These are phyloP conservation scores for Penicillium coffeae DNA, from an alignment of 495 filamentous ascomycete species.

Conservation along the genomic window DNA sequence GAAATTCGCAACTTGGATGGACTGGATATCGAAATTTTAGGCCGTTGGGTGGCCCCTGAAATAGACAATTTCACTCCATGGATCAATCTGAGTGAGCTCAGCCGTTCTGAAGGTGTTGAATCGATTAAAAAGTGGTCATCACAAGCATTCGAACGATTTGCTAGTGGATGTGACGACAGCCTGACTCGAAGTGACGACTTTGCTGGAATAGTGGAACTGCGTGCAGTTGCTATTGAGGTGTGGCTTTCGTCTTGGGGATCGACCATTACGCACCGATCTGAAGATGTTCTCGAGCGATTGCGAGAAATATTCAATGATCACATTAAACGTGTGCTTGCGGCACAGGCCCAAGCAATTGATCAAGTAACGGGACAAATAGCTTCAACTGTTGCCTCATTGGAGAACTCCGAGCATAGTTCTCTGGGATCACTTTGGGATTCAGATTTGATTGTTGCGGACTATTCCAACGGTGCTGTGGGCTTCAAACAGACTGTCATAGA, in stretches of 20 bases:
- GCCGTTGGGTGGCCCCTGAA: constrained; percentile 77
- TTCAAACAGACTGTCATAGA: constrained; percentile 54
- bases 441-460: constrained; percentile 47
- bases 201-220: constrained; percentile 60
- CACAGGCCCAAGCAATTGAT: constrained; percentile 54
- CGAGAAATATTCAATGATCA: constrained; percentile 64
- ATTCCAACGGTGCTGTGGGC: constrained; percentile 48
- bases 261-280: constrained; percentile 43
- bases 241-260: constrained; percentile 60
- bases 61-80: constrained; percentile 86
- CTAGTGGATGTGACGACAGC: constrained; percentile 52
- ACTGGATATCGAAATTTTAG: constrained; percentile 75
- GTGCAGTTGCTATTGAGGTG: constrained; percentile 64
- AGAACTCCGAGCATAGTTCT: constrained; percentile 40
- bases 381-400: constrained; percentile 50
- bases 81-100: constrained; percentile 78
- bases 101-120: constrained; percentile 57
- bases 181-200: constrained; percentile 59
- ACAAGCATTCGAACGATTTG: constrained; percentile 61
- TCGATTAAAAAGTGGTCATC: constrained; percentile 71
- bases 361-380: constrained; percentile 53
- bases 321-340: constrained; percentile 54
- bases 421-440: constrained; percentile 59
- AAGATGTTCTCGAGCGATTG: constrained; percentile 62
- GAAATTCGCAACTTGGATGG: constrained; percentile 62